Evolutionary conservation across 2,329 filamentous ascomycete species (phyloP), one percentile per base, ranked within the genome.

Genomic region (Fusarium mangiferae): DNA sequence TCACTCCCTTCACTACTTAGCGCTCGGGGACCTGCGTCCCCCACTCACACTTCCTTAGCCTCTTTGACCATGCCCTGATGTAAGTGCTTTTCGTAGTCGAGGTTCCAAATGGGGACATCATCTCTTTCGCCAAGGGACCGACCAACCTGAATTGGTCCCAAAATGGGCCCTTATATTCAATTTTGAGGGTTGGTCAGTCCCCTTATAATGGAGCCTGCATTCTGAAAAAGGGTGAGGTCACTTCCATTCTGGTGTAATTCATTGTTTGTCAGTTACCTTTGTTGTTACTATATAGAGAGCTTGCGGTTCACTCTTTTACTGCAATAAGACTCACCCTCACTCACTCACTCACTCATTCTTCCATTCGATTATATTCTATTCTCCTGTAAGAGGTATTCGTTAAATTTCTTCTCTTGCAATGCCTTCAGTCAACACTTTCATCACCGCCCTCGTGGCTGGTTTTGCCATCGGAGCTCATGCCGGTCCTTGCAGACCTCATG

Each of bases 181-280:
- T 72, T 38, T 72, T 58, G 62, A 74, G 71, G 71, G 71, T 63
- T 54, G 66, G 39, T 52, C 15, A 15, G 36, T 44, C 54, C 71
- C 71, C 71, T 74, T 68, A 64, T 74, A 68, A 74, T 74, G 67
- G 71, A 74, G 67, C 58, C 41, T 68, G 24, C 49, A 55, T 62
- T 56, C 55, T 60, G 56, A 24, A 41, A 38, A 63, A 63, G 57
- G 66, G 57, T 38, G 44, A 62, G 22, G 22, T 41, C 45, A 24
- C n/a, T 57, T 67, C 36, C 51, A 55, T 68, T 51, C 26, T 54
- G 45, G 22, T 45, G 52, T 52, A 38, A 33, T 30, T 62, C 57
- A 56, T 48, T 33, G 38, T 64, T 57, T 54, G 51, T 65, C 35
- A 59, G 46, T 66, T 51, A 20, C 56, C 35, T 54, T 61, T 42